Evolutionary conservation across 257 asterid species (phyloP).

Genomic region (Galeopsis tetrahit): DNA sequence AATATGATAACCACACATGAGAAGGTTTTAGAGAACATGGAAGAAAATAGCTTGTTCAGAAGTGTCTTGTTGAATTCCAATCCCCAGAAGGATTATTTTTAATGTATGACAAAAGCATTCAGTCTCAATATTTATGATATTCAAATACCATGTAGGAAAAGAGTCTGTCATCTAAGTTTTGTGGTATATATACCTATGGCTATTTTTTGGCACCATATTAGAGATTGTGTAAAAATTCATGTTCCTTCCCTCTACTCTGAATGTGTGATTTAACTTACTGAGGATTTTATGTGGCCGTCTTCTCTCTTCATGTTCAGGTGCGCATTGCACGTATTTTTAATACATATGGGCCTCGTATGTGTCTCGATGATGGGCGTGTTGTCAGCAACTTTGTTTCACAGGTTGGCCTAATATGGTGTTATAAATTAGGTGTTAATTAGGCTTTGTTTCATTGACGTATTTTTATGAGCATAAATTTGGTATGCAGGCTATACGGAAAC

Average conservation of each 20-base stretch:
- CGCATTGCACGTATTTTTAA: slow-evolving; percentile 93
- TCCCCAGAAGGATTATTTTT: background rate
- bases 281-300: slow-evolving; percentile 14
- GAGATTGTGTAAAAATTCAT: background rate
- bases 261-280: background rate
- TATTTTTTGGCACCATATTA: slow-evolving; percentile 2
- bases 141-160: background rate
- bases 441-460: background rate
- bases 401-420: slow-evolving; percentile 50
- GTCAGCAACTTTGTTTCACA: slow-evolving; percentile 93
- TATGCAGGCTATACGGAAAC: slow-evolving; percentile 72
- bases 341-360: slow-evolving; percentile 92
- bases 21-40: background rate
- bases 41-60: slow-evolving; percentile 1
- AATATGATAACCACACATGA: background rate
- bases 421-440: slow-evolving; percentile 48
- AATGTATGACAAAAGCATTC: background rate
- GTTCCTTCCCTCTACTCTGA: slow-evolving; percentile 16
- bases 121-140: background rate
- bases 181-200: background rate
- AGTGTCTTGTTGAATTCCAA: background rate
- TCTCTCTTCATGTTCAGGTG: slow-evolving; percentile 42
- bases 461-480: slow-evolving; percentile 7
- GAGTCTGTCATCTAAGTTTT: background rate
- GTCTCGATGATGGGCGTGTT: slow-evolving; percentile 93